Percentiles rank a stretch among this genome's conserved stretches.
Evolutionary conservation across 495 filamentous ascomycete genomes (phyloP).

Genomic region (Neurospora sp.): DNA sequence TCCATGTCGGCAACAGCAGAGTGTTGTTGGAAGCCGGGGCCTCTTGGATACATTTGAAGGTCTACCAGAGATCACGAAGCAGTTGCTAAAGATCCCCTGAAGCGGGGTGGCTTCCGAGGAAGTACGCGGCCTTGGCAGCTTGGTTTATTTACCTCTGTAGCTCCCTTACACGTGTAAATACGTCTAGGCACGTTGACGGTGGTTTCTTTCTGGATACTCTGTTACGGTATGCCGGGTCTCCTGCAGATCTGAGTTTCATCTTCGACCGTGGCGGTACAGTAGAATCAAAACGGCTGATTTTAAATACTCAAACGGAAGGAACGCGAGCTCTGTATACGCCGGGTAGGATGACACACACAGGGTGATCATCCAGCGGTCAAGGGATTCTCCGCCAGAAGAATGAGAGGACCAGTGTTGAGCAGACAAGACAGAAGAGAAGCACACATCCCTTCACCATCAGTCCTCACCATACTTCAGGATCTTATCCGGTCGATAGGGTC

Average conservation of each 20-base stretch:
- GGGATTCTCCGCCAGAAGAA: not conserved
- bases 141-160: not conserved
- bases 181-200: not conserved
- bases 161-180: not conserved
- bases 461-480: not conserved
- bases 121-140: not conserved
- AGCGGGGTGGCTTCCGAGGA: not conserved
- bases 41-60: not conserved
- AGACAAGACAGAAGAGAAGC: not conserved
- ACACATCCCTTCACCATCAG: not conserved
- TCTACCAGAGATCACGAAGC: not conserved
- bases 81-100: not conserved
- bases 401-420: not conserved
- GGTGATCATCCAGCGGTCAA: not conserved
- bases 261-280: not conserved
- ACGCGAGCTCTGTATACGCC: not conserved
- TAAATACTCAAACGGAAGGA: not conserved
- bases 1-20: not conserved
- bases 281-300: not conserved
- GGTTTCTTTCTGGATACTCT: not conserved
- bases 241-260: not conserved
- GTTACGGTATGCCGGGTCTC: not conserved
- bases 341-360: not conserved
- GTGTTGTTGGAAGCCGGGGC: not conserved
- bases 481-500: not conserved